Evolutionary conservation across 2,329 filamentous ascomycete species (phyloP), one percentile per base, ranked within the genome.

Genomic region (Myriosclerotinia scirpicola): DNA sequence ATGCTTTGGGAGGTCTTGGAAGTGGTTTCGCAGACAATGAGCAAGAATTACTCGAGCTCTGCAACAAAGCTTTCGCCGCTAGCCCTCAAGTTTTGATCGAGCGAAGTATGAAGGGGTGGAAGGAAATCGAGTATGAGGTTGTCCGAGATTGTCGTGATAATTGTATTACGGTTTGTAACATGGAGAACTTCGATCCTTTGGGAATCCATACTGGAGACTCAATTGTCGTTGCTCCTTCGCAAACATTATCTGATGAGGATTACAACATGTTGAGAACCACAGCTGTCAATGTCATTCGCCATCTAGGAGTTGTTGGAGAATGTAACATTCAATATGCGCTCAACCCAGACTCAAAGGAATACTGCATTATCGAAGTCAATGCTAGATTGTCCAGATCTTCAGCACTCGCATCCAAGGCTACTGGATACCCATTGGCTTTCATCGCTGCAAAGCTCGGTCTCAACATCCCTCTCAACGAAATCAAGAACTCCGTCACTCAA

Each of bases 31-130:
- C 95, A 72, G 90, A 93, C 80, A 95, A 97, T 80, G 84, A 90
- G 73, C 92, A 97, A 76, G 95, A 99, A 81, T 87, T 99, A 67
- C 89, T 91, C 77, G 93, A 98, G 80, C 85, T 99, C 84, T 90
- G 93, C 71, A 93, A 94, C 70, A 89, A 92, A 71, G 98, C 94
- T 56, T 85, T 99, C 67, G 96, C 93, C 53, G 86, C 98, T 42
- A 94, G 94, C 2, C 94, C 95, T 61, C 95, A 99, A 80, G 97
- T 99, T 75, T 81, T 99, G 77, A 93, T 99, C 67, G 95, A 99
- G 84, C 98, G 98, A 82, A 97, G 93, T 65, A 87, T 99, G 74
- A 98, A 97, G 84, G 95, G 95, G 79, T 99, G 95, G 95, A 99
- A 99, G 81, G 95, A 99, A 80, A 90, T 97, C 59, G 95, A 99